Evolutionary conservation across 139 green algal genomes (phyloP).

Genomic region (Closterium sp.): DNA sequence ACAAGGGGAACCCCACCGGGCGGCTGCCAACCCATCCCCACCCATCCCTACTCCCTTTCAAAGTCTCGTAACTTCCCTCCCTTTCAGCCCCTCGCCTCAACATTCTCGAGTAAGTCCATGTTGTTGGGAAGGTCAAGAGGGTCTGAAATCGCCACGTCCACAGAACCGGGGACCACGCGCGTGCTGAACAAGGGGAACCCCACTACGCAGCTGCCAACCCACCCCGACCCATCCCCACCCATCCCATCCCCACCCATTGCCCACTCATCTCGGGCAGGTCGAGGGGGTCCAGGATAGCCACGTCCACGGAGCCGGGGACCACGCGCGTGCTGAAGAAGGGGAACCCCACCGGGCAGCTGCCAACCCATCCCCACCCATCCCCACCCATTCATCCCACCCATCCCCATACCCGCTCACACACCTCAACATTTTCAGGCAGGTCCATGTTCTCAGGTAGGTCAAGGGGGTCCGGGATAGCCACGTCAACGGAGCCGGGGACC

Average conservation of each 20-base stretch:
- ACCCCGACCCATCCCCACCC: background rate
- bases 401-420: too few species aligned
- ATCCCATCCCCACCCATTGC: background rate
- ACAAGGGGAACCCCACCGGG: too few species aligned
- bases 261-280: background rate
- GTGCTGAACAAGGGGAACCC: slow-evolving; percentile 21
- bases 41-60: too few species aligned
- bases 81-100: too few species aligned
- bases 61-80: too few species aligned
- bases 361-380: background rate
- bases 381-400: background rate
- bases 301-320: background rate
- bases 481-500: slow-evolving; percentile 7
- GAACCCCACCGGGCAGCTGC: background rate
- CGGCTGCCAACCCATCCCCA: too few species aligned
- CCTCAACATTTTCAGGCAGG: background rate
- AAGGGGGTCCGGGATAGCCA: slow-evolving; percentile 20
- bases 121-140: background rate
- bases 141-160: slow-evolving; percentile 19
- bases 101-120: too few species aligned
- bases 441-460: background rate
- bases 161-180: background rate
- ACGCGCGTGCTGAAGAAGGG: slow-evolving; percentile 11
- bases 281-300: slow-evolving; percentile 18
- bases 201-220: background rate